A percentile compares a stretch with the other conserved stretches of the same genome.
These are phyloP conservation scores for Lachnellula subtilissima DNA, from an alignment of 2,329 filamentous ascomycete genomes.

Conservation along the genomic window DNA sequence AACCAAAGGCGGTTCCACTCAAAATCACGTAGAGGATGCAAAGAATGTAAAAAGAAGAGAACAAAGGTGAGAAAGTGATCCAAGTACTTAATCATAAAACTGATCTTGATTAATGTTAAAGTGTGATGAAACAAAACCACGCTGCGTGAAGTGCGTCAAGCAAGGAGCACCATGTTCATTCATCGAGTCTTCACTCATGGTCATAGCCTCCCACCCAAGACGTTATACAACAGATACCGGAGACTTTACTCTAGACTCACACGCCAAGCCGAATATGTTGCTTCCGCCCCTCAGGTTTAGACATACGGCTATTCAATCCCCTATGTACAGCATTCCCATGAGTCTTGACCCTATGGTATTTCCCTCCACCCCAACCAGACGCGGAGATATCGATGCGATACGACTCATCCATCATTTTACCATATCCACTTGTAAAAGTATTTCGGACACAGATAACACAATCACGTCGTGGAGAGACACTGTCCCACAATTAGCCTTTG, in stretches of 20 bases:
- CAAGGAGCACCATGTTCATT: constrained; percentile 4
- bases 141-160: constrained; percentile 4
- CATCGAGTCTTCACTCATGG: not conserved
- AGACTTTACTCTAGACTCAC: not conserved
- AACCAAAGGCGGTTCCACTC: constrained; percentile 5
- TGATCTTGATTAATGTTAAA: not conserved
- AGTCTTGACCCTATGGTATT: not conserved
- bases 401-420: constrained; percentile 12
- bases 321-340: not conserved
- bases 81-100: not conserved
- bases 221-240: not conserved
- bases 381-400: constrained; percentile 3
- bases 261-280: not conserved
- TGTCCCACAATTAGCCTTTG: constrained; percentile 8
- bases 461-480: constrained; percentile 5
- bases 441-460: not conserved
- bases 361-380: not conserved
- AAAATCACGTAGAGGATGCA: constrained; percentile 14
- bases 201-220: not conserved
- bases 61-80: constrained; percentile 4
- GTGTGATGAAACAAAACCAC: constrained; percentile 10
- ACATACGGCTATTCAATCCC: not conserved
- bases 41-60: constrained; percentile 12
- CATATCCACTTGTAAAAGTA: constrained; percentile 6
- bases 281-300: too few species aligned